Evolutionary conservation across 176 grass and related monocot genomes (phyloP).

Genomic region (Echinochloa phyllopogon): DNA sequence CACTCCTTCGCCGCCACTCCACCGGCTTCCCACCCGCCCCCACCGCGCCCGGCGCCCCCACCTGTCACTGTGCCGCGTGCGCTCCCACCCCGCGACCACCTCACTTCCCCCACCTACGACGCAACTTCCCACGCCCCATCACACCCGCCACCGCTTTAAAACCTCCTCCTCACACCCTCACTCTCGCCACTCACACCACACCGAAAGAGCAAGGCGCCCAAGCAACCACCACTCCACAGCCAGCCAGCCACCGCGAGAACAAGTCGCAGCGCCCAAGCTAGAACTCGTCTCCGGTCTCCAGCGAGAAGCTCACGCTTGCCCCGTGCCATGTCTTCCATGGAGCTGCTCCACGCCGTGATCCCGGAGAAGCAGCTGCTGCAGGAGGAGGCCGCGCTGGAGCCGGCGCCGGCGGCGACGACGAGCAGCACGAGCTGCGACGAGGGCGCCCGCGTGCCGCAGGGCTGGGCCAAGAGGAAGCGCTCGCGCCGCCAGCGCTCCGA

Average conservation of each 20-base stretch:
- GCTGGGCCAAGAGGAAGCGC: slow-evolving; percentile 88
- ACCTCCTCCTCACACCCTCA: slow-evolving; percentile 39
- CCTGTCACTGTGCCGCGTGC: slow-evolving; percentile 46
- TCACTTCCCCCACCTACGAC: slow-evolving; percentile 55
- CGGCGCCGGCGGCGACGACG: slow-evolving; percentile 13
- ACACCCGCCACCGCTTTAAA: slow-evolving; percentile 53
- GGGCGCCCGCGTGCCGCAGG: slow-evolving; percentile 58
- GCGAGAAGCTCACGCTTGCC: neutral
- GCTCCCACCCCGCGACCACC: slow-evolving; percentile 42
- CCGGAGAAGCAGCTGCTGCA: slow-evolving; percentile 5
- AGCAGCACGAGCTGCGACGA: slow-evolving; percentile 64
- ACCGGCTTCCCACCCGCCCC: slow-evolving; percentile 41
- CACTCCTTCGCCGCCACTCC: slow-evolving; percentile 50
- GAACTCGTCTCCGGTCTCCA: neutral
- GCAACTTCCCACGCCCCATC: slow-evolving; percentile 53
- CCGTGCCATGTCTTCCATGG: slow-evolving; percentile 52
- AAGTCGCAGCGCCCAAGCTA: neutral
- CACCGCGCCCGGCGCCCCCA: slow-evolving; percentile 13
- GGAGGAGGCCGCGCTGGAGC: slow-evolving; percentile 1
- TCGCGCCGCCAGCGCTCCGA: slow-evolving; percentile 76
- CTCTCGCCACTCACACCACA: slow-evolving; percentile 39
- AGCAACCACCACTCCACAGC: slow-evolving; percentile 44
- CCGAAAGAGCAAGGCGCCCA: slow-evolving; percentile 26
- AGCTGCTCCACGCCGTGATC: slow-evolving; percentile 58
- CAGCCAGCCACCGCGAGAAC: slow-evolving; percentile 23